Percentiles rank a stretch among this genome's conserved stretches.
Evolutionary conservation across 2,329 filamentous ascomycete genomes (phyloP).

Genomic region (Chaetothyriales sp.): DNA sequence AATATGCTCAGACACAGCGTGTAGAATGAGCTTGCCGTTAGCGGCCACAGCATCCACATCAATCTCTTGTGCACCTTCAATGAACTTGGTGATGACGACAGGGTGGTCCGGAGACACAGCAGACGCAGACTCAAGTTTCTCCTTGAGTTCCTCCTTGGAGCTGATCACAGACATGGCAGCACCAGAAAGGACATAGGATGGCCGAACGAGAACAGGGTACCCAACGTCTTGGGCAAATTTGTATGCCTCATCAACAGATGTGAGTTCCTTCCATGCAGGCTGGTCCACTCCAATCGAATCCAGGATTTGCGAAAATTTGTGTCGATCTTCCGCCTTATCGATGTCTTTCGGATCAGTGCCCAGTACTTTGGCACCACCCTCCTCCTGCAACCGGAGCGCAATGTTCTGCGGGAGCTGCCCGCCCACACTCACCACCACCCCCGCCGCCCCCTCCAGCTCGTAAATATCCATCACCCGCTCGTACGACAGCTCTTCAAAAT

Average conservation of each 20-base stretch:
- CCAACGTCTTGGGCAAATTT: slow-evolving; percentile 69
- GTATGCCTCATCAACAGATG: slow-evolving; percentile 75
- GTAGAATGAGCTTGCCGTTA: slow-evolving; percentile 70
- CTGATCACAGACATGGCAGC: slow-evolving; percentile 97
- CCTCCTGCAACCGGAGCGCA: slow-evolving; percentile 81
- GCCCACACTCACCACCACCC: slow-evolving; percentile 88
- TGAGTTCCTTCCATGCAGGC: slow-evolving; percentile 94
- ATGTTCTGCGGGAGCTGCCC: slow-evolving; percentile 97
- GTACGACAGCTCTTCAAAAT: slow-evolving; percentile 94
- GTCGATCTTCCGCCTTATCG: slow-evolving; percentile 92
- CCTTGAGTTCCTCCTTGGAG: slow-evolving; percentile 74
- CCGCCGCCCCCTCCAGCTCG: slow-evolving; percentile 69
- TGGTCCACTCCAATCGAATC: slow-evolving; percentile 96
- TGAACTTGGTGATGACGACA: slow-evolving; percentile 96
- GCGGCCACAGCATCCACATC: slow-evolving; percentile 89
- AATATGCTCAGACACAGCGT: slow-evolving; percentile 89
- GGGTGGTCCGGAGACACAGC: slow-evolving; percentile 91
- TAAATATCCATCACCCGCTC: slow-evolving; percentile 99
- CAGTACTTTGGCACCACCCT: slow-evolving; percentile 74
- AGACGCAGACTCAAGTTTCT: slow-evolving; percentile 82
- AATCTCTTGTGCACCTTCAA: slow-evolving; percentile 90
- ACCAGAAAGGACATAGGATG: slow-evolving; percentile 88
- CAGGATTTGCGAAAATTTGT: slow-evolving; percentile 95
- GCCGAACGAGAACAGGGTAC: slow-evolving; percentile 89
- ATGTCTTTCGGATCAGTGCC: slow-evolving; percentile 90